These are phyloP conservation scores for Thalassiosira sp. DNA, from an alignment of 352 stramenopile genomes.

Conservation along the genomic window DNA sequence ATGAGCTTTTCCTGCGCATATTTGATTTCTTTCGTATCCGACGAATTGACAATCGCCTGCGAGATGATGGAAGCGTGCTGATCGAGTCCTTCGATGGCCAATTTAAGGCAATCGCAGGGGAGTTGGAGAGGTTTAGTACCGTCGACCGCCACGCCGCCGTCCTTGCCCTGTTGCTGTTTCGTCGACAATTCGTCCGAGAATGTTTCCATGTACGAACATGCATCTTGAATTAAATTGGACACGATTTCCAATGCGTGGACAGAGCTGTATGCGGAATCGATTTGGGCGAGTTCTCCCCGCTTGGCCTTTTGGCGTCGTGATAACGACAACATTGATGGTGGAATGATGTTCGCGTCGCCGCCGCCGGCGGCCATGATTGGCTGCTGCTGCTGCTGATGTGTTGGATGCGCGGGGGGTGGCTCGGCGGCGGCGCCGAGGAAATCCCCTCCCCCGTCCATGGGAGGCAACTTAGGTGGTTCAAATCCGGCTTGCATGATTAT, in stretches of 20 bases:
- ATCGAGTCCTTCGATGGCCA: constrained; percentile 6
- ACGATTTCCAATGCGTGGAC: constrained; percentile 19
- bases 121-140: neutral
- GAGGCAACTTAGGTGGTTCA: too few relatives aligned
- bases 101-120: neutral
- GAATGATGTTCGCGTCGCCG: too few relatives aligned
- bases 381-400: too few relatives aligned
- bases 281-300: constrained; percentile 6
- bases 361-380: too few relatives aligned
- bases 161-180: neutral
- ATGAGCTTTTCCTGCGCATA: constrained; percentile 5
- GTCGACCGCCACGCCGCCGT: neutral
- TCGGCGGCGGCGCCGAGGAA: too few relatives aligned
- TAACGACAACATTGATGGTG: too few relatives aligned
- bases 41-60: constrained; percentile 4
- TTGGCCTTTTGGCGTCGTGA: neutral
- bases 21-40: neutral
- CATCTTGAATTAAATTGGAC: constrained; percentile 1
- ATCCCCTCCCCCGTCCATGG: too few relatives aligned
- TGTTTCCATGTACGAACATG: constrained; percentile 15
- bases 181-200: neutral
- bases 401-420: too few relatives aligned
- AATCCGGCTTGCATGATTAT: too few relatives aligned
- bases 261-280: constrained; percentile 7
- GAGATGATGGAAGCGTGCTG: constrained; percentile 18